Conservation (phyloP, 2,329 filamentous ascomycete species). For the Dactylellina parvicollis region DNA sequence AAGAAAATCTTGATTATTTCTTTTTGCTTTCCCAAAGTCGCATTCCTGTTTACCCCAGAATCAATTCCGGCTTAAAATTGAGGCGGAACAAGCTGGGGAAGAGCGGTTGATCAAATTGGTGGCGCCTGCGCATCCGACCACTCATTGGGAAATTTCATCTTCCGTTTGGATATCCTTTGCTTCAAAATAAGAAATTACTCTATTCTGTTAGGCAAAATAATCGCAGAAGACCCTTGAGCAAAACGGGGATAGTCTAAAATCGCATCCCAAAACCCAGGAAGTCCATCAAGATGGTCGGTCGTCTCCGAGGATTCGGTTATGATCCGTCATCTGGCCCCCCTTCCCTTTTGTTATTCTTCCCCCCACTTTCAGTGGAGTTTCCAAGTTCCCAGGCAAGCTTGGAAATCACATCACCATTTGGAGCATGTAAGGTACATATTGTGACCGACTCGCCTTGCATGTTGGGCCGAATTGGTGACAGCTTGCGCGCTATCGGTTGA, state of each 20-base stretch:
- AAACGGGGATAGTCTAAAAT: constrained; percentile 39
- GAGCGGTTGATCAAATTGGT: constrained; percentile 51
- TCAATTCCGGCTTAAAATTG: constrained; percentile 37
- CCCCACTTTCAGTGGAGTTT: constrained; percentile 34
- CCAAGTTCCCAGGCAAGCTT: constrained; percentile 18
- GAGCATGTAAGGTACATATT: constrained; percentile 44
- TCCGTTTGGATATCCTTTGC: constrained; percentile 44
- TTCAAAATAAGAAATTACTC: constrained; percentile 49
- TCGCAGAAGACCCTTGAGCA: constrained; percentile 8
- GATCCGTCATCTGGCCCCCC: constrained; percentile 32
- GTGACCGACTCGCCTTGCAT: constrained; percentile 31
- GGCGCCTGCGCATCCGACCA: constrained; percentile 33
- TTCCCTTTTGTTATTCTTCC: constrained; percentile 7
- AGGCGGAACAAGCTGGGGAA: constrained; percentile 30
- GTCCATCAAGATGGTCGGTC: constrained; percentile 33
- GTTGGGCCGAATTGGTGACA: constrained; percentile 12
- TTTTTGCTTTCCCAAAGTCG: constrained; percentile 25
- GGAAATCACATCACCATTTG: constrained; percentile 26
- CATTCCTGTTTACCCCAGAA: constrained; percentile 51
- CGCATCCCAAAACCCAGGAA: constrained; percentile 26
- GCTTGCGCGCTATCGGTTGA: constrained; percentile 17
- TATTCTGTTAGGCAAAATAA: constrained; percentile 27
- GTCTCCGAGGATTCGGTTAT: constrained; percentile 50
- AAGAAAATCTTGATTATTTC: constrained; percentile 2
- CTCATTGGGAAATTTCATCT: constrained; percentile 32